Conservation (phyloP, 768 basidiomycete genomes). For the Gloeostereum incarnatum region DNA sequence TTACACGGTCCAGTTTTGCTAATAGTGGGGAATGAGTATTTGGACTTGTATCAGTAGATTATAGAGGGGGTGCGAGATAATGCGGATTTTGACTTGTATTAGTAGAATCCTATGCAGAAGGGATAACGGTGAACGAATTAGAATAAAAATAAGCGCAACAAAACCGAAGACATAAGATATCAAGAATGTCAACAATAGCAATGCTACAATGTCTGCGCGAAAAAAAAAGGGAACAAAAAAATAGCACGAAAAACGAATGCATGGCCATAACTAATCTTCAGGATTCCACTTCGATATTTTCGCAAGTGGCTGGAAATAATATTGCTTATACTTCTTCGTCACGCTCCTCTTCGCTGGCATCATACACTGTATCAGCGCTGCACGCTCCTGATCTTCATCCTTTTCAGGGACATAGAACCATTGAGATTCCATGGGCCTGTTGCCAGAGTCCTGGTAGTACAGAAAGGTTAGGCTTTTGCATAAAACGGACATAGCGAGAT, state of each 20-base stretch:
- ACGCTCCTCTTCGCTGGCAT: constrained; percentile 72
- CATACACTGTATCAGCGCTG: constrained; percentile 54
- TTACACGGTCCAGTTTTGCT: constrained; percentile 28
- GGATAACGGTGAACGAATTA: no score
- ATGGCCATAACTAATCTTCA: constrained; percentile 45
- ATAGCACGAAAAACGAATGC: no score
- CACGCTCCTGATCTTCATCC: constrained; percentile 66
- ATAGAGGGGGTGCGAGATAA: no score
- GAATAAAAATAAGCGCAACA: no score
- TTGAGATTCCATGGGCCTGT: constrained; percentile 45
- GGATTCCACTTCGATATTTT: constrained; percentile 70
- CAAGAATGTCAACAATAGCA: no score
- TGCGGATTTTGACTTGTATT: no score
- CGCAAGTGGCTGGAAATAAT: constrained; percentile 69
- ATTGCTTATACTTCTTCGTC: constrained; percentile 81
- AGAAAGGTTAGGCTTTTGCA: background rate
- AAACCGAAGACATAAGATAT: no score
- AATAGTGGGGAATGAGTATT: no score
- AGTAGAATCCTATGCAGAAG: no score
- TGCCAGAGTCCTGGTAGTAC: constrained; percentile 32
- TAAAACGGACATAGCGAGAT: constrained; percentile 5
- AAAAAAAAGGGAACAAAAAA: no score
- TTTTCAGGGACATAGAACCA: constrained; percentile 75
- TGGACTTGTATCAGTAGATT: no score
- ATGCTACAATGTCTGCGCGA: no score